These are phyloP conservation scores for Phytophthora chlamydospora DNA, from an alignment of 352 stramenopile species.

Conservation along the genomic window DNA sequence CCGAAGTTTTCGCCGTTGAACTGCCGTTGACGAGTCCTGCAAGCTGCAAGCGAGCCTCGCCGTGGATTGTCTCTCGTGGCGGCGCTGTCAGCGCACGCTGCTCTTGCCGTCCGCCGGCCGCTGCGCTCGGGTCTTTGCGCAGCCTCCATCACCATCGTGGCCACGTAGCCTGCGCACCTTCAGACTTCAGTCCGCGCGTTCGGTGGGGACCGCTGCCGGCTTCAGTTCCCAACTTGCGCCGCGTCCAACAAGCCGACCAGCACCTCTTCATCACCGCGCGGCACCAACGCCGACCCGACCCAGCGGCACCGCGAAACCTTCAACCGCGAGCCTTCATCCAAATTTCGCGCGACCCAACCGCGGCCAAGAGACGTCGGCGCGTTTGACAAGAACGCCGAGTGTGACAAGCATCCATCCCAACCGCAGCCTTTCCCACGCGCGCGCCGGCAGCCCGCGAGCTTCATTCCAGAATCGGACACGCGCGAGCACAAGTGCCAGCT, in stretches of 20 bases:
- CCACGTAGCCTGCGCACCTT: slow-evolving; percentile 11
- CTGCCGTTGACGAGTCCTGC: slow-evolving; percentile 17
- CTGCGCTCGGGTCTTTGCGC: slow-evolving; percentile 32
- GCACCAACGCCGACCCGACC: slow-evolving; percentile 1
- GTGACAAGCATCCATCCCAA: slow-evolving; percentile 41
- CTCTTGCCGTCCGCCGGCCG: slow-evolving; percentile 25
- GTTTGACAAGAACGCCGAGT: slow-evolving; percentile 35
- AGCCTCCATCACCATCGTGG: slow-evolving; percentile 24
- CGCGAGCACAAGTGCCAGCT: background rate
- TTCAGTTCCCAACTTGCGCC: slow-evolving; percentile 29
- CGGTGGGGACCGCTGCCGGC: slow-evolving; percentile 17
- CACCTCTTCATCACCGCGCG: slow-evolving; percentile 25
- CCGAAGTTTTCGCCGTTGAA: slow-evolving; percentile 31
- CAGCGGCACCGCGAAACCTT: slow-evolving; percentile 33
- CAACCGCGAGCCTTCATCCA: slow-evolving; percentile 17
- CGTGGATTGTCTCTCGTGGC: slow-evolving; percentile 37
- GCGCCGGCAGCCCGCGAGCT: background rate
- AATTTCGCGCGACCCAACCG: slow-evolving; percentile 19
- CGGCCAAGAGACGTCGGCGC: slow-evolving; percentile 35
- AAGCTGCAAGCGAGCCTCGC: slow-evolving; percentile 9
- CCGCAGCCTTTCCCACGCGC: slow-evolving; percentile 24
- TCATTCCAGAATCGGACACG: slow-evolving; percentile 36
- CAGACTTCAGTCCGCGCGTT: slow-evolving; percentile 24
- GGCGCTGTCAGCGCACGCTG: too few relatives aligned
- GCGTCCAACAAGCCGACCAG: slow-evolving; percentile 11